Percentiles rank a stretch among this genome's conserved stretches.
These are phyloP conservation scores for Malassezia sp. DNA, from an alignment of 1,284 basidiomycete genomes.

Conservation along the genomic window DNA sequence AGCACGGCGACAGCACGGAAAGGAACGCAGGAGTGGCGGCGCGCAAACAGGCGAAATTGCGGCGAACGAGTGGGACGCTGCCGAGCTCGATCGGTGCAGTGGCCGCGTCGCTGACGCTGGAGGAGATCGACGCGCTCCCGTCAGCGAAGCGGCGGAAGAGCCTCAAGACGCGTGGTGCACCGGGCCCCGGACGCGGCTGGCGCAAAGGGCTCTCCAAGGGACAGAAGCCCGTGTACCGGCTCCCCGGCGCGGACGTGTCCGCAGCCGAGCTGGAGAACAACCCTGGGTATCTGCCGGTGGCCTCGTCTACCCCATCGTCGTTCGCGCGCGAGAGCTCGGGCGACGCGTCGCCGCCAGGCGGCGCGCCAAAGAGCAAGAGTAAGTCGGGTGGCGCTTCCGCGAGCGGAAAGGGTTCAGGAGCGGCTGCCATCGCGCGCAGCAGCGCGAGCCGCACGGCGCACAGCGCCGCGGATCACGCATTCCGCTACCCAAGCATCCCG, in stretches of 20 bases:
- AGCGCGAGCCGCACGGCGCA: conserved; percentile 11
- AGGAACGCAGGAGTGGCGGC: background rate
- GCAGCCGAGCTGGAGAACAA: conserved; percentile 15
- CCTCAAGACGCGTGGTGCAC: conserved; percentile 37
- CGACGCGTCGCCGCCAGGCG: background rate
- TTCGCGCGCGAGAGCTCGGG: too few relatives aligned
- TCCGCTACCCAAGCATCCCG: conserved; percentile 29
- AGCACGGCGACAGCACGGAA: background rate
- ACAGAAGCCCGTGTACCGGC: conserved; percentile 39
- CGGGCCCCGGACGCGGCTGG: conserved; percentile 43
- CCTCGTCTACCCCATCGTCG: conserved; percentile 11
- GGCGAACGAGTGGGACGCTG: background rate
- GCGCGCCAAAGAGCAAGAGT: conserved; percentile 18
- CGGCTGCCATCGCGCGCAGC: conserved; percentile 19
- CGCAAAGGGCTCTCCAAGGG: conserved; percentile 43
- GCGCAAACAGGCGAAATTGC: conserved; percentile 1
- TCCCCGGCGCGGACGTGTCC: conserved; percentile 22
- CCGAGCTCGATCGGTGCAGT: conserved; percentile 12
- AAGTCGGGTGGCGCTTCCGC: conserved; percentile 13
- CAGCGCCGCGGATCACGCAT: conserved; percentile 17
- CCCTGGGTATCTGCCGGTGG: conserved; percentile 12
- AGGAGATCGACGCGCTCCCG: conserved; percentile 41
- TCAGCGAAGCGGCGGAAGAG: conserved; percentile 40
- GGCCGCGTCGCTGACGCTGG: conserved; percentile 24
- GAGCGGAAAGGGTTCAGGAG: conserved; percentile 21